phyloP scores from a whole-genome alignment of 169 alveolate species.

The Cytauxzoon felis region DNA sequence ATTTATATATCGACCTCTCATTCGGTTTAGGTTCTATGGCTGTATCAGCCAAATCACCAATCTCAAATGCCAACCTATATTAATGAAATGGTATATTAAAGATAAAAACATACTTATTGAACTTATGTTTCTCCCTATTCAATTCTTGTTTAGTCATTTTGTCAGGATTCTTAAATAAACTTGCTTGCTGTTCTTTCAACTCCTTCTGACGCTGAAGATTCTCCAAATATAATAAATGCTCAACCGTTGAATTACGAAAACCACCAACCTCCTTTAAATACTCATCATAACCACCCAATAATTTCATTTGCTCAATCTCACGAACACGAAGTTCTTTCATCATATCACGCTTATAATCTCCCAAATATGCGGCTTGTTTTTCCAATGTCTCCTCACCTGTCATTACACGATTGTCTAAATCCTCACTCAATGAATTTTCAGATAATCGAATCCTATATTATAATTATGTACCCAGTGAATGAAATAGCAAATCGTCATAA shows the following conservation, averaged over 20 bases:
- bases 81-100: neutral
- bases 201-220: constrained; percentile 18
- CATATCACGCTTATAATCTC: constrained; percentile 2
- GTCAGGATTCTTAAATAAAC: constrained; percentile 38
- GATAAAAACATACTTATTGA: constrained; percentile 10
- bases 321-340: constrained; percentile 15
- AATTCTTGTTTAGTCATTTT: constrained; percentile 10
- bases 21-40: constrained; percentile 35
- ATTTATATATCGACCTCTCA: constrained; percentile 35
- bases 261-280: constrained; percentile 28
- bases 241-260: constrained; percentile 20
- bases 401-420: constrained; percentile 30
- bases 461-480: neutral
- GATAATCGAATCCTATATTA: constrained; percentile 23
- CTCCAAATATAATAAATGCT: constrained; percentile 26
- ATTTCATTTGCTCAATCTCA: constrained; percentile 46
- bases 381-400: constrained; percentile 61
- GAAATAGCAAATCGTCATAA: no score
- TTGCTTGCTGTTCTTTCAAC: constrained; percentile 13
- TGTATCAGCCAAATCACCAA: constrained; percentile 15
- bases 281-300: constrained; percentile 50
- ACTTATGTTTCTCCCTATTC: constrained; percentile 20
- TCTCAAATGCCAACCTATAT: constrained; percentile 26
- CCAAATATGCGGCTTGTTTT: constrained; percentile 40
- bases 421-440: constrained; percentile 49